These are phyloP conservation scores for Pulveroboletus sp. DNA, from an alignment of 768 basidiomycete species.

Conservation along the genomic window DNA sequence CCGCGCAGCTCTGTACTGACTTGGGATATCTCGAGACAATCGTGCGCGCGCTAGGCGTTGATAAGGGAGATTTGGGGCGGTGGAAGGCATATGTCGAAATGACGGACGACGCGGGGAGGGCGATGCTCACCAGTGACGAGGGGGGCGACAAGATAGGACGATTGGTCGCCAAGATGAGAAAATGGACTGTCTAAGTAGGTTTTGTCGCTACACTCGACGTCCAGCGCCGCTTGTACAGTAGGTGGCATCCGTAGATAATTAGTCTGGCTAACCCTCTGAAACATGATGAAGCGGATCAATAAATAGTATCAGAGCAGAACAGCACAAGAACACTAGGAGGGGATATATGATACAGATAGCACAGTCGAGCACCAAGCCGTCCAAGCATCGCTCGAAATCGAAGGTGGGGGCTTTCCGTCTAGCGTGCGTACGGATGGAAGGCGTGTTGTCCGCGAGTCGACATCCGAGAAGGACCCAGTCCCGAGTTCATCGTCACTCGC, in stretches of 20 bases:
- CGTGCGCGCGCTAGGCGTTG: conserved; percentile 84
- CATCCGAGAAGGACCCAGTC: conserved; percentile 45
- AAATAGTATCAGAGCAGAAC: conserved; percentile 15
- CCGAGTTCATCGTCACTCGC: conserved; percentile 40
- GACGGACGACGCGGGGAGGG: conserved; percentile 43
- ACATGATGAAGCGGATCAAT: conserved; percentile 4
- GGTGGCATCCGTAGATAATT: conserved; percentile 1
- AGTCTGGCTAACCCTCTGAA: neutral
- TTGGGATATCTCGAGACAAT: conserved; percentile 89
- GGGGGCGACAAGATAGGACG: conserved; percentile 16
- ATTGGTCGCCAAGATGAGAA: conserved; percentile 31
- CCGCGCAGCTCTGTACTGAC: conserved; percentile 82
- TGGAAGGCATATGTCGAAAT: conserved; percentile 74
- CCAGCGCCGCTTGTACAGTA: conserved; percentile 7
- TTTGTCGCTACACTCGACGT: neutral
- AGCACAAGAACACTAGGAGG: conserved; percentile 15
- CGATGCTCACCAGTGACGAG: conserved; percentile 14
- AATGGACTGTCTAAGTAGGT: conserved; percentile 17
- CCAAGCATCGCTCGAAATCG: neutral
- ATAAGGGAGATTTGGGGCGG: conserved; percentile 68
- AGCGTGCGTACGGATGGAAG: conserved; percentile 65
- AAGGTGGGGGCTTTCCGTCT: neutral
- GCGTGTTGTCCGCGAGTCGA: conserved; percentile 51
- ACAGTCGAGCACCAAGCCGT: neutral
- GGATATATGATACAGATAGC: conserved; percentile 31